Evolutionary conservation across 345 rosid genomes (phyloP), one percentile per base, ranked within the genome.

Genomic region (Eucalyptus tenuipes): DNA sequence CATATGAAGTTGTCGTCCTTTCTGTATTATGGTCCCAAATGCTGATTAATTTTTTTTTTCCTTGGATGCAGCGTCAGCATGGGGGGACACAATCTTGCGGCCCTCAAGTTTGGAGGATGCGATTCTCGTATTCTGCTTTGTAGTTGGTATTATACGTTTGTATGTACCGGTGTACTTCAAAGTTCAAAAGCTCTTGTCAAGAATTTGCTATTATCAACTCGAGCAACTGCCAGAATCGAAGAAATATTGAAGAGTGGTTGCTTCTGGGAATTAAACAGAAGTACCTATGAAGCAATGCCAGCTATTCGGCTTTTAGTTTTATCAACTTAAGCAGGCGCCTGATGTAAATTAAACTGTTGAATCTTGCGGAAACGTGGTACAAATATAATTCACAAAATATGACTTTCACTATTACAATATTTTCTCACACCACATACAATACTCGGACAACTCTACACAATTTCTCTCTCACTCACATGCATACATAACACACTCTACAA

Each of bases 1-100:
- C 13, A 22, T 20, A 55, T 22, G 13, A 55, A 55, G 12, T 55
- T 8, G 0, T 22, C 3, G 6, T 55, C 61, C 4, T 22, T 55
- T 55, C 1, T 55, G 0, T 1, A 2, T 55, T 55, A 2, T 55
- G 2, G 0, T 20, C 6, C 13, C 13, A 55, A 4, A 55, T 20
- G 12, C 10, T 55, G 22, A 4, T 55, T 55, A 31, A 27, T 25
- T 12, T 27, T 5, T 3, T 48, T 12, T 59, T 59, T 59, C 66
- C n/a, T 59, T 55, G 61, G 61, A 24, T 22, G 5, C 27, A 22
- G 12, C 27, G 27, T 2, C 5, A 22, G 27, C 59, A 55, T 55
- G 59, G 12, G 25, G 59, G 5, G 59, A 55, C 59, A 55, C 59
- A 55, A 55, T 22, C 59, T 55, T 22, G 6, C 61, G 2, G 27